Percentiles rank a stretch among this genome's conserved stretches.
Evolutionary conservation across 2,329 filamentous ascomycete genomes (phyloP).

Genomic region (Zymoseptoria tritici): DNA sequence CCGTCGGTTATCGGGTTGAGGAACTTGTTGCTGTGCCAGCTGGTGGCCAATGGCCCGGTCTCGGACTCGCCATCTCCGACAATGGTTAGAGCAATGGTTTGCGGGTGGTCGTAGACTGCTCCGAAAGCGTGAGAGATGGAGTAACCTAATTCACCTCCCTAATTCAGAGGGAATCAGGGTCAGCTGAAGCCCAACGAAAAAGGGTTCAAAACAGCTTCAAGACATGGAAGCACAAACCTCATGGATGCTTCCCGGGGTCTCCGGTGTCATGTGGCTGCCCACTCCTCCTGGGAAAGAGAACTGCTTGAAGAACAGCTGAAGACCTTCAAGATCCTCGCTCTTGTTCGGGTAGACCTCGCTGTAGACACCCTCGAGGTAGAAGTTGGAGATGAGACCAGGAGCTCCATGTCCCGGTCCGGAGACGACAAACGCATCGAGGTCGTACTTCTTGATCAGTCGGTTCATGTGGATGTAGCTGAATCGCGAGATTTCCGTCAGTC

Average conservation of each 20-base stretch:
- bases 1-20: constrained; percentile 72
- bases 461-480: constrained; percentile 67
- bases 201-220: too few relatives aligned
- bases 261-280: constrained; percentile 69
- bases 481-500: constrained; percentile 3
- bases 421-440: constrained; percentile 64
- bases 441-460: constrained; percentile 72
- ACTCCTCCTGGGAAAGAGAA: constrained; percentile 78
- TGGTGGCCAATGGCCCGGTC: constrained; percentile 69
- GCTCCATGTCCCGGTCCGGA: constrained; percentile 73
- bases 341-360: constrained; percentile 71
- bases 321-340: constrained; percentile 58
- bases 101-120: constrained; percentile 65
- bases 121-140: constrained; percentile 73
- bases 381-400: constrained; percentile 66
- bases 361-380: constrained; percentile 71
- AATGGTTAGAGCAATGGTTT: constrained; percentile 68
- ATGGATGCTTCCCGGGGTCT: constrained; percentile 65
- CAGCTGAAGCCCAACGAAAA: too few relatives aligned
- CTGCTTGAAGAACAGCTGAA: constrained; percentile 72
- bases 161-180: too few relatives aligned
- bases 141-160: constrained; percentile 60
- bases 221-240: constrained; percentile 36
- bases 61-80: constrained; percentile 78
- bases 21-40: constrained; percentile 78